These are phyloP conservation scores for Corylus avellana DNA, from an alignment of 306 rosid genomes.

Conservation along the genomic window DNA sequence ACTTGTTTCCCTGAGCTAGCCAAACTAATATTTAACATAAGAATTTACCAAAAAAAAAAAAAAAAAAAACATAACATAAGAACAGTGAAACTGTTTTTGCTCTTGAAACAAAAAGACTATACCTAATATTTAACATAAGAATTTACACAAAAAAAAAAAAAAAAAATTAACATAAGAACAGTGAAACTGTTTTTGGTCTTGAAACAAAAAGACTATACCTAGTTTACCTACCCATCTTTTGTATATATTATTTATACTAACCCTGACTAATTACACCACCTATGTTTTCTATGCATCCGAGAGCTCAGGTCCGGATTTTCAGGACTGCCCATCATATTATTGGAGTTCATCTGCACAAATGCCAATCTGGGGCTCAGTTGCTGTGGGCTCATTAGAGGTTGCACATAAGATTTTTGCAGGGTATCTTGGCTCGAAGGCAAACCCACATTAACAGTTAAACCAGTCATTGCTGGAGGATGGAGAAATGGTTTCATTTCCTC, in stretches of 20 bases:
- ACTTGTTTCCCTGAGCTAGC: not conserved
- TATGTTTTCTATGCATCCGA: slow-evolving; percentile 7
- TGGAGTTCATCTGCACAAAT: slow-evolving; percentile 11
- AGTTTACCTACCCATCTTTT: not conserved
- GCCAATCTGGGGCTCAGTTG: slow-evolving; percentile 8
- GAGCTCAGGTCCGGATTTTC: slow-evolving; percentile 12
- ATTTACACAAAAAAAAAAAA: no score
- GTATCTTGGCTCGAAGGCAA: slow-evolving; percentile 5
- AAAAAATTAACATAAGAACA: no score
- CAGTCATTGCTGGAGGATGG: not conserved
- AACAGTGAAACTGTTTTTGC: not conserved
- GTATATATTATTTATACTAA: not conserved
- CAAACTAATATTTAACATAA: not conserved
- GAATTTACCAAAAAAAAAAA: no score
- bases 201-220: not conserved
- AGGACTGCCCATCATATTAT: not conserved
- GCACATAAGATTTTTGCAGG: slow-evolving; percentile 10
- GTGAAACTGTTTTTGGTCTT: not conserved
- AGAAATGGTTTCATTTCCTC: slow-evolving; percentile 8
- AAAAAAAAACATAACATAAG: no score
- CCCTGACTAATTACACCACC: not conserved
- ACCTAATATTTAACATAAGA: not conserved
- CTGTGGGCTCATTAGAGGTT: slow-evolving; percentile 6
- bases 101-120: not conserved
- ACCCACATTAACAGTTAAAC: slow-evolving; percentile 7